Percentiles rank a stretch among this genome's conserved stretches.
Conservation (phyloP, 2,329 filamentous ascomycete genomes). For the Aspergillus sojae region DNA sequence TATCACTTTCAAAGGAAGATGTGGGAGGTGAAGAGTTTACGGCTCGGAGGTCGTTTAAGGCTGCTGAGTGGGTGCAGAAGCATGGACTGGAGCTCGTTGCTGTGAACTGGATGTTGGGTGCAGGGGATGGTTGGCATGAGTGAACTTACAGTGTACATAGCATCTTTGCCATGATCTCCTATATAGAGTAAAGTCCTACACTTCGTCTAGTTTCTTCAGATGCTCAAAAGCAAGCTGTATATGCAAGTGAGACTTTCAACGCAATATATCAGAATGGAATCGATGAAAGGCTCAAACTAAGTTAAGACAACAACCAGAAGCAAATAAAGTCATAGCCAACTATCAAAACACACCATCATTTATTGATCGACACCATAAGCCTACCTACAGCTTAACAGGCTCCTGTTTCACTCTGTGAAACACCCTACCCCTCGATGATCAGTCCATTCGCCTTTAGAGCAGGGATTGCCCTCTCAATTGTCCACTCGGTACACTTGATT, state of each 20-base stretch:
- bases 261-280: fast-evolving
- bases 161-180: background rate
- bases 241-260: too few relatives aligned
- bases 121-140: constrained; percentile 21
- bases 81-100: constrained; percentile 16
- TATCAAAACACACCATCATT: background rate
- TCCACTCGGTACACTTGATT: constrained; percentile 22
- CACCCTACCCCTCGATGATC: background rate
- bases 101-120: constrained; percentile 22
- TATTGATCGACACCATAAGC: background rate
- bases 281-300: fast-evolving
- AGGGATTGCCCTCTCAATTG: constrained; percentile 15
- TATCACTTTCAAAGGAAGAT: constrained; percentile 13
- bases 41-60: constrained; percentile 17
- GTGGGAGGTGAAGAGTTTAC: constrained; percentile 22
- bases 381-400: too few relatives aligned
- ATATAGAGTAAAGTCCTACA: too few relatives aligned
- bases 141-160: background rate
- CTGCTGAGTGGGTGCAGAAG: constrained; percentile 12
- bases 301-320: background rate
- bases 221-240: too few relatives aligned
- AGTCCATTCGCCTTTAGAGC: constrained; percentile 8
- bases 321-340: background rate
- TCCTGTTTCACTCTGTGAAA: too few relatives aligned
- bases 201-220: too few relatives aligned